Evolutionary conservation across 2,329 filamentous ascomycete species (phyloP).

Genomic region (Arthrobotrys entomopaga): DNA sequence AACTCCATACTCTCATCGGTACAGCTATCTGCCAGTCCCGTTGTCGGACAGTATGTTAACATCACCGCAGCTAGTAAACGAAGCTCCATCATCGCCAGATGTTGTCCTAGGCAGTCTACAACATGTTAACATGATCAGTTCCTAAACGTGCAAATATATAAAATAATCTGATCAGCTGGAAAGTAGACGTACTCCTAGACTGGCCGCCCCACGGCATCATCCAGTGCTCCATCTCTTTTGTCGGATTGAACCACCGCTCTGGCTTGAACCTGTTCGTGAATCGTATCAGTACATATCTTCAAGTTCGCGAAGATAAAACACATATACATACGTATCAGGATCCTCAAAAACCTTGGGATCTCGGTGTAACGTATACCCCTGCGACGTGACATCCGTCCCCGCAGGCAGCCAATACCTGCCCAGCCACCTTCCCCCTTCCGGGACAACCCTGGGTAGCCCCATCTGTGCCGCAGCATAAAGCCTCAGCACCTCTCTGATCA

Average conservation of each 20-base stretch:
- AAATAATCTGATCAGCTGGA: not conserved
- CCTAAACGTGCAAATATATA: not conserved
- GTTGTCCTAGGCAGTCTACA: constrained; percentile 28
- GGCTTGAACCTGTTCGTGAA: constrained; percentile 32
- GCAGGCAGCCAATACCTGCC: constrained; percentile 27
- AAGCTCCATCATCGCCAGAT: constrained; percentile 37
- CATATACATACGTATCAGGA: constrained; percentile 18
- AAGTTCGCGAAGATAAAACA: not conserved
- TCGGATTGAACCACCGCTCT: constrained; percentile 40
- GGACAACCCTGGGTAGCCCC: constrained; percentile 22
- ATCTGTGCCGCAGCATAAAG: constrained; percentile 27
- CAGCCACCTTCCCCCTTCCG: constrained; percentile 22
- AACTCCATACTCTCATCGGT: constrained; percentile 44
- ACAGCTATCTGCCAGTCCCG: constrained; percentile 23
- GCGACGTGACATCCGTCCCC: constrained; percentile 27
- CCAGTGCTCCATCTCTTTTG: constrained; percentile 30
- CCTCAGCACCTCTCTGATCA: constrained; percentile 32
- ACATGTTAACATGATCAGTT: not conserved
- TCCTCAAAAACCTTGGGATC: constrained; percentile 31
- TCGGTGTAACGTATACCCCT: constrained; percentile 29
- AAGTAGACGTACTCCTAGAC: constrained; percentile 26
- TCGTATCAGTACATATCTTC: not conserved
- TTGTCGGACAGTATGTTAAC: constrained; percentile 7
- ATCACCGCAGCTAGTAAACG: constrained; percentile 20
- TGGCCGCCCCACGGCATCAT: constrained; percentile 15